These are phyloP conservation scores for Cadophora gregata DNA, from an alignment of 2,329 filamentous ascomycete genomes.

Conservation along the genomic window DNA sequence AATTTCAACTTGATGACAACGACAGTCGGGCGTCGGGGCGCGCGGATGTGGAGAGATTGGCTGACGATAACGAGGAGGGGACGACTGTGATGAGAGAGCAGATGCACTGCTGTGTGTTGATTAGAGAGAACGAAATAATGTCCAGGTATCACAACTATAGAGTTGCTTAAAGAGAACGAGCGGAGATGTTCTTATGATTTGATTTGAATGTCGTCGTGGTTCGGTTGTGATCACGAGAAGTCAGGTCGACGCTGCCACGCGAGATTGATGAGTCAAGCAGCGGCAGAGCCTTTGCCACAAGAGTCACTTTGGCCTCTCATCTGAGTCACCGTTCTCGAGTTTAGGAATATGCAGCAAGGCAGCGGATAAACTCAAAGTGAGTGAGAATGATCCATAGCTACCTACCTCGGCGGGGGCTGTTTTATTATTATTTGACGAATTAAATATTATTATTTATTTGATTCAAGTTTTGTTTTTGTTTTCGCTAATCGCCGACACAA, in stretches of 20 bases:
- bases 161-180: neutral
- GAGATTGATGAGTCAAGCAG: slow-evolving; percentile 19
- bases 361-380: slow-evolving; percentile 1
- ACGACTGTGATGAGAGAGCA: neutral
- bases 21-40: slow-evolving; percentile 6
- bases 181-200: slow-evolving; percentile 9
- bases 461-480: neutral
- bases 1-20: slow-evolving; percentile 13
- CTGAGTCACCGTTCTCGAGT: slow-evolving; percentile 9
- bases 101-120: slow-evolving; percentile 1
- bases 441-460: slow-evolving; percentile 1
- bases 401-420: no score
- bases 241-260: neutral
- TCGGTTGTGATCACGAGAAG: neutral
- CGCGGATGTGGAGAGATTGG: neutral
- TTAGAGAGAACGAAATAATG: neutral
- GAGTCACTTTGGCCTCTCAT: slow-evolving; percentile 9
- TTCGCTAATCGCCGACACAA: slow-evolving; percentile 3
- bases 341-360: neutral
- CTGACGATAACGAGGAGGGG: neutral
- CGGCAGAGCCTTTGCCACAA: slow-evolving; percentile 12
- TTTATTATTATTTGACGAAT: neutral
- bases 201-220: neutral
- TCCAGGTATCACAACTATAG: slow-evolving; percentile 6
- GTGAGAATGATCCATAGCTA: neutral